Evolutionary conservation across 2,329 filamentous ascomycete species (phyloP).

Genomic region (Penicillium sp.): DNA sequence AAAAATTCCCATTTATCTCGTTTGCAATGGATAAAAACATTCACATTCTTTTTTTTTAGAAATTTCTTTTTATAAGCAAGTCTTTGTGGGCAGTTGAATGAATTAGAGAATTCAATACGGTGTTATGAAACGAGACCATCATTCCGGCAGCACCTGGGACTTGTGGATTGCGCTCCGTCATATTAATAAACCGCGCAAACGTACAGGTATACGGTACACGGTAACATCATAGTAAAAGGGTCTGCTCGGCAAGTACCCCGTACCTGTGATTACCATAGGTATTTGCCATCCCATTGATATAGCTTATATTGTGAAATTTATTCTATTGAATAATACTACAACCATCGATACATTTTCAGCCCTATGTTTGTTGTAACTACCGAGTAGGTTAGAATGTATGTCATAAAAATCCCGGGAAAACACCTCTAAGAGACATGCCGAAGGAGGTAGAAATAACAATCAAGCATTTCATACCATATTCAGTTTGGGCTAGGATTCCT

Average conservation of each 20-base stretch:
- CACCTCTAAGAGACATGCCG: neutral
- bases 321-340: neutral
- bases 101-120: neutral
- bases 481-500: neutral
- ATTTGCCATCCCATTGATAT: neutral
- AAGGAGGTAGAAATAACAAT: neutral
- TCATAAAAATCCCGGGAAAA: neutral
- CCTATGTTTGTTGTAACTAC: neutral
- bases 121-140: constrained; percentile 14
- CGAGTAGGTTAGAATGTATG: neutral
- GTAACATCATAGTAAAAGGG: constrained; percentile 15
- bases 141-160: constrained; percentile 9
- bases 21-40: neutral
- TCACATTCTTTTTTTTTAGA: constrained; percentile 1
- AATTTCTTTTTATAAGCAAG: neutral
- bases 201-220: constrained; percentile 18
- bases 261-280: constrained; percentile 11
- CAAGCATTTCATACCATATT: neutral
- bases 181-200: constrained; percentile 21
- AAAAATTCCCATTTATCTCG: neutral
- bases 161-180: constrained; percentile 20
- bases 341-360: neutral
- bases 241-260: constrained; percentile 10
- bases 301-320: neutral
- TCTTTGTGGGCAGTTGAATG: neutral